phyloP scores from a whole-genome alignment of 305 asterid species.

The Fraxinus nigra region DNA sequence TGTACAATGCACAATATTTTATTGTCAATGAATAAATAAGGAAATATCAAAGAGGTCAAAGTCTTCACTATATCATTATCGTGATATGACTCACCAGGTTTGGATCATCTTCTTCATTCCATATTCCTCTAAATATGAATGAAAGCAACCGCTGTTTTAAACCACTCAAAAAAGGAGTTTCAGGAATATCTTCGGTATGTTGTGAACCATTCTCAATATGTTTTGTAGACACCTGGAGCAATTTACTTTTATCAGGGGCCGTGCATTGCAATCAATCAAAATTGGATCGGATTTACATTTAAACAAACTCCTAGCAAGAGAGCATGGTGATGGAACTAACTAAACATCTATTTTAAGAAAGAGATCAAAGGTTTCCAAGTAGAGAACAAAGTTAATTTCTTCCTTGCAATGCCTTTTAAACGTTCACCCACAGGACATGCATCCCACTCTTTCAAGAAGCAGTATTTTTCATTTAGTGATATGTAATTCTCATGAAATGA shows the following conservation, averaged over 20 bases:
- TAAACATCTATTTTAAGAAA: not conserved
- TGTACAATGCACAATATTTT: not conserved
- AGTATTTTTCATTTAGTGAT: not conserved
- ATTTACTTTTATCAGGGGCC: slow-evolving; percentile 44
- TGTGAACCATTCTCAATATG: slow-evolving; percentile 49
- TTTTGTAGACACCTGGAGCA: slow-evolving; percentile 31
- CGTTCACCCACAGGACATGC: not conserved
- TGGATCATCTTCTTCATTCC: slow-evolving; percentile 90
- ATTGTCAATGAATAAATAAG: slow-evolving; percentile 8
- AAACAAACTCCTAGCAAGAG: not conserved
- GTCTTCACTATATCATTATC: slow-evolving; percentile 9
- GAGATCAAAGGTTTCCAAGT: slow-evolving; percentile 1
- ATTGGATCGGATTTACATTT: slow-evolving; percentile 22
- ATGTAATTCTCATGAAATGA: not conserved
- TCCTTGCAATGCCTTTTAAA: not conserved
- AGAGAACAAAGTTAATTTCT: not conserved
- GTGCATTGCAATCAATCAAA: slow-evolving; percentile 39
- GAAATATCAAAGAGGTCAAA: not conserved
- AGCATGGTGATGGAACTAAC: not conserved
- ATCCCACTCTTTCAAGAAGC: not conserved
- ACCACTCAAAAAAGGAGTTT: slow-evolving; percentile 66
- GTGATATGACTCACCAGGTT: slow-evolving; percentile 50
- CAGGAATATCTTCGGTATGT: slow-evolving; percentile 36
- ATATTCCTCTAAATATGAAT: slow-evolving; percentile 78
- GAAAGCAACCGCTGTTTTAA: slow-evolving; percentile 92